Evolutionary conservation across 2,329 filamentous ascomycete species (phyloP).

Genomic region (Neonectria faginata): DNA sequence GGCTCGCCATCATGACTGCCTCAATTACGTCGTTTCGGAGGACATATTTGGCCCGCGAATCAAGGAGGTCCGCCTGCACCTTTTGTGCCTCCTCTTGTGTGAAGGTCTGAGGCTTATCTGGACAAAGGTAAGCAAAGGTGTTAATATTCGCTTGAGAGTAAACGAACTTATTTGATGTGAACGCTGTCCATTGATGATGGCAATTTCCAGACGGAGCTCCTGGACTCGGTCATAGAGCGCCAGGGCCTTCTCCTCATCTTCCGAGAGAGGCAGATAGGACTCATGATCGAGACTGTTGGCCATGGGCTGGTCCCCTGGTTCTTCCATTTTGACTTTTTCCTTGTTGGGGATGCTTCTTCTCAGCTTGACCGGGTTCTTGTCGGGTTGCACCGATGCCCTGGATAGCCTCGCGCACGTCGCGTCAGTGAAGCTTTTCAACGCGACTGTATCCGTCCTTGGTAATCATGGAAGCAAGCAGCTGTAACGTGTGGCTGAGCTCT

Average conservation of each 20-base stretch:
- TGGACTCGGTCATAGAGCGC: conserved; percentile 78
- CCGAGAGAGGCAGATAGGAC: conserved; percentile 66
- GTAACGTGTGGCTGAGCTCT: conserved; percentile 29
- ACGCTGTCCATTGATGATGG: conserved; percentile 69
- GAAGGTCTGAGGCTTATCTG: conserved; percentile 46
- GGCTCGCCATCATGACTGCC: conserved; percentile 77
- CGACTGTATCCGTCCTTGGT: neutral
- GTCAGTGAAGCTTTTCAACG: conserved; percentile 11
- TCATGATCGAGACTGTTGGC: conserved; percentile 49
- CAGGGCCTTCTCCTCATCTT: conserved; percentile 74
- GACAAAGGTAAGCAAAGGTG: conserved; percentile 27
- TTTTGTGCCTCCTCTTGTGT: conserved; percentile 65
- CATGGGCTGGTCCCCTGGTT: conserved; percentile 47
- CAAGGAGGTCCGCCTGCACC: conserved; percentile 74
- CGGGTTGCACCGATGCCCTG: neutral
- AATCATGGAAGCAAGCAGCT: conserved; percentile 4
- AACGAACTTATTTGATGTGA: conserved; percentile 51
- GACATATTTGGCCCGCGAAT: conserved; percentile 76
- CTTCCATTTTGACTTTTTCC: conserved; percentile 41
- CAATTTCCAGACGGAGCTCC: conserved; percentile 78
- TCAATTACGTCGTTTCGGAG: conserved; percentile 77
- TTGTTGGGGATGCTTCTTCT: neutral
- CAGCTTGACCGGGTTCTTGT: too few species aligned
- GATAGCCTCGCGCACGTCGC: conserved; percentile 12
- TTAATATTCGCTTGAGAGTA: neutral